Base-by-base conservation (phyloP, 1,284 basidiomycete genomes). In the Cryptococcus sp. region DNA sequence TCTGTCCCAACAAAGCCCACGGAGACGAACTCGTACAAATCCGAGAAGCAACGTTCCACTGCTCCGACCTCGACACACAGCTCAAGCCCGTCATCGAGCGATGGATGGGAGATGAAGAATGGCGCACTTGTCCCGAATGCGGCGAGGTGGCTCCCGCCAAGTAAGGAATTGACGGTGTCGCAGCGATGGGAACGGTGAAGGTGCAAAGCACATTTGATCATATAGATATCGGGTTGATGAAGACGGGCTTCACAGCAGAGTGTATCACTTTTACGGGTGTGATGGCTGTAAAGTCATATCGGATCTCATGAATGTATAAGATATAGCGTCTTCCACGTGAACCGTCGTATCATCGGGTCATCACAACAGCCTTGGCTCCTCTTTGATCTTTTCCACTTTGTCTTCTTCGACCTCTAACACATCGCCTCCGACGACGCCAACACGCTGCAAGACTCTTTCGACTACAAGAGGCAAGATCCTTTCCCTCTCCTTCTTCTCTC, bases 51-150 rank as follows among this genome's bases (percentile, higher is more conserved):
- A 80, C 84, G 2, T 93, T 98, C 78, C 89, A 94, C 74, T 90
- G 91, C 68, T 89, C 87, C 0, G 91, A 98, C 74, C 84, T 99
- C 38, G 94, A 93, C 46, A 89, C 89, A 5, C 93, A 98, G 79
- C 83, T 98, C 61, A 96, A 96, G 80, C 91, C 93, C 0, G 82
- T 94, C 55, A 97, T 99, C 61, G 82, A 89, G 64, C 80, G 83
- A 50, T 94, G 91, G 91, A 81, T 81, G 74, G 63, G 70, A 17
- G 81, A 84, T 65, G 83, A 84, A 60, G 82, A 82, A 15, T 71
- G 86, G 55, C 82, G 92, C 52, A 86, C 79, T 57, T 94, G 92
- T 73, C 79, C 80, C 15, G 79, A 79, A 55, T 94, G 92, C 70
- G 88, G 88, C 1, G 77, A 78, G 23, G 80, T 88, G 3, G 89